Evolutionary conservation across 2,329 filamentous ascomycete species (phyloP).

Genomic region (Magnaporthiopsis incrustans): DNA sequence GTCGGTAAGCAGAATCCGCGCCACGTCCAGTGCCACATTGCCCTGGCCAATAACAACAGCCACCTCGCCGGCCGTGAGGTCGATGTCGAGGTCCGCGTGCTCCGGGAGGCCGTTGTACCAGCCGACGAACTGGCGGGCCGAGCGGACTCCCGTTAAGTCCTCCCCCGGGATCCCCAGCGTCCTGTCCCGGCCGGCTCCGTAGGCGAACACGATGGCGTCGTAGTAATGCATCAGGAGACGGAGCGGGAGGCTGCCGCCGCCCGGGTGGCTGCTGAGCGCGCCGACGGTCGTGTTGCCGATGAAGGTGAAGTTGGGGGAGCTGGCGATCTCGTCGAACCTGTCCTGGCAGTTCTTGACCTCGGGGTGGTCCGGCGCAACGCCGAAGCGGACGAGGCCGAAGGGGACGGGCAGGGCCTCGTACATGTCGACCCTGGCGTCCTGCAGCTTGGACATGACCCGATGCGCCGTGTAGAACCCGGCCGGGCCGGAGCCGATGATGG

Average conservation of each 20-base stretch:
- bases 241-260: conserved; percentile 53
- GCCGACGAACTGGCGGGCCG: conserved; percentile 86
- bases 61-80: conserved; percentile 67
- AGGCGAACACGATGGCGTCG: conserved; percentile 85
- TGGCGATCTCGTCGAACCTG: conserved; percentile 83
- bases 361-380: conserved; percentile 95
- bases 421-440: conserved; percentile 77
- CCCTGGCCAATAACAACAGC: conserved; percentile 89
- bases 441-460: conserved; percentile 68
- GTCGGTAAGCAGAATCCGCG: conserved; percentile 73
- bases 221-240: conserved; percentile 69
- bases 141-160: conserved; percentile 68
- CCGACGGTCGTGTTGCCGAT: conserved; percentile 84
- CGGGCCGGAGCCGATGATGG: conserved; percentile 86
- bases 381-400: conserved; percentile 85
- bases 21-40: conserved; percentile 92
- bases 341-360: conserved; percentile 99
- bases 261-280: conserved; percentile 29
- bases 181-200: conserved; percentile 81
- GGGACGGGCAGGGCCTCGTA: conserved; percentile 91
- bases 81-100: conserved; percentile 62
- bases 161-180: conserved; percentile 76
- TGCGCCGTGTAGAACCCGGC: conserved; percentile 95
- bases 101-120: conserved; percentile 98
- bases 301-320: conserved; percentile 77